Conservation (phyloP, 2,329 filamentous ascomycete genomes). For the Colletotrichum sojae region DNA sequence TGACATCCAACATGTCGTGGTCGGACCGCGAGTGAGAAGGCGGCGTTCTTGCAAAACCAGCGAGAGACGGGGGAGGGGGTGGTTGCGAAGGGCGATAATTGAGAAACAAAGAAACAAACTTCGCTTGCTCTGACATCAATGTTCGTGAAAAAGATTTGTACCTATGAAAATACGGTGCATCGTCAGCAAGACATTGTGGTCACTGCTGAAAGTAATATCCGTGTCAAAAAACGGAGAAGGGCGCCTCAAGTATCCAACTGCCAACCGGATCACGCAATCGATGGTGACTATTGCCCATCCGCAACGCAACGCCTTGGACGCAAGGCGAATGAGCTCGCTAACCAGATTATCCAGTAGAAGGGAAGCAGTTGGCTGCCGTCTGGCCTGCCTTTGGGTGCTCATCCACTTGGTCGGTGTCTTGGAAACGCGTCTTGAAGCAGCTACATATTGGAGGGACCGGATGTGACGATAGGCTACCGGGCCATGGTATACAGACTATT, state of each 20-base stretch:
- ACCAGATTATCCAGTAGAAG: background rate
- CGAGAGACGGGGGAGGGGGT: background rate
- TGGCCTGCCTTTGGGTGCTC: background rate
- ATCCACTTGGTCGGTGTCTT: too few species aligned
- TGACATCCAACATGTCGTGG: too few species aligned
- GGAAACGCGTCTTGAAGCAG: too few species aligned
- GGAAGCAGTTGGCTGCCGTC: background rate
- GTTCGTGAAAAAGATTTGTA: too few species aligned
- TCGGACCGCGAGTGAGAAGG: background rate
- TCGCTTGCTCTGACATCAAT: too few species aligned
- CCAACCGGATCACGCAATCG: slow-evolving; percentile 37
- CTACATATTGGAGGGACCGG: too few species aligned
- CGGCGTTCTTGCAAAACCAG: background rate
- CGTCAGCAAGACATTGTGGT: too few species aligned
- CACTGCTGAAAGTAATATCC: too few species aligned
- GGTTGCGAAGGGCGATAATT: background rate
- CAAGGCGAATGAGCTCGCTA: background rate
- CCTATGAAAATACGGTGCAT: too few species aligned
- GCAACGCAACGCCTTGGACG: slow-evolving; percentile 30
- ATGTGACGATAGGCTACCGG: too few species aligned
- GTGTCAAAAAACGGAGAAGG: background rate
- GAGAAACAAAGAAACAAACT: background rate
- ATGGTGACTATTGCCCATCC: slow-evolving; percentile 34
- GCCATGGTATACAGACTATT: too few species aligned
- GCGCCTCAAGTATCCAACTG: slow-evolving; percentile 17